These are phyloP conservation scores for Aphanomyces cochlioides DNA, from an alignment of 352 stramenopile genomes.

Conservation along the genomic window DNA sequence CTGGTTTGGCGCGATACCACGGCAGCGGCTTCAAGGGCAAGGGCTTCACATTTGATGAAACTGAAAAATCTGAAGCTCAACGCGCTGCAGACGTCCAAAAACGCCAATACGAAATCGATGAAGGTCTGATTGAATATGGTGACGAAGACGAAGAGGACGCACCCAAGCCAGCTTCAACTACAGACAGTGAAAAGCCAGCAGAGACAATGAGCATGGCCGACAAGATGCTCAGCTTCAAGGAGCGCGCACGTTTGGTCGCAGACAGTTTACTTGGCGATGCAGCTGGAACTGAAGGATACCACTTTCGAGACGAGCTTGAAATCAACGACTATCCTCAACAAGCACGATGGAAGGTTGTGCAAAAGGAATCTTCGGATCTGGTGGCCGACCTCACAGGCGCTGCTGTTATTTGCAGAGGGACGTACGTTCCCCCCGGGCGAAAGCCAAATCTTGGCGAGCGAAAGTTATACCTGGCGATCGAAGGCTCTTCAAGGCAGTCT, in stretches of 20 bases:
- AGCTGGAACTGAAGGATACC: constrained; percentile 16
- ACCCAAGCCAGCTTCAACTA: constrained; percentile 26
- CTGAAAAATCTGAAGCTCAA: constrained; percentile 95
- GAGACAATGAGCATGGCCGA: constrained; percentile 35
- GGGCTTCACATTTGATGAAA: constrained; percentile 98
- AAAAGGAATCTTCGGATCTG: constrained; percentile 82
- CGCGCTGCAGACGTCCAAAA: constrained; percentile 89
- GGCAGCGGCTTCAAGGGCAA: constrained; percentile 96
- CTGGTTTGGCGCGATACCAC: constrained; percentile 94
- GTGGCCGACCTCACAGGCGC: constrained; percentile 85
- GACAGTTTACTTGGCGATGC: constrained; percentile 1
- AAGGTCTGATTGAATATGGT: constrained; percentile 71
- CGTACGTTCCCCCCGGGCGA: constrained; percentile 78
- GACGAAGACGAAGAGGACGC: constrained; percentile 62
- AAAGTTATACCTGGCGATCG: constrained; percentile 86
- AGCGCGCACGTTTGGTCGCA: constrained; percentile 2
- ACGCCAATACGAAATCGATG: constrained; percentile 85
- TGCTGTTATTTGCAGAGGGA: constrained; percentile 86
- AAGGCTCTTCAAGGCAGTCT: constrained; percentile 61
- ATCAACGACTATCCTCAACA: constrained; percentile 95
- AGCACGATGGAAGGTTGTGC: constrained; percentile 82
- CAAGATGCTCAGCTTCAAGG: constrained; percentile 22
- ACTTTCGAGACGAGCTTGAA: constrained; percentile 88
- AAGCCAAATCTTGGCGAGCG: constrained; percentile 80
- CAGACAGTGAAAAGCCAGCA: constrained; percentile 33